phyloP scores from a whole-genome alignment of 306 rosid species.

The Alnus glutinosa region DNA sequence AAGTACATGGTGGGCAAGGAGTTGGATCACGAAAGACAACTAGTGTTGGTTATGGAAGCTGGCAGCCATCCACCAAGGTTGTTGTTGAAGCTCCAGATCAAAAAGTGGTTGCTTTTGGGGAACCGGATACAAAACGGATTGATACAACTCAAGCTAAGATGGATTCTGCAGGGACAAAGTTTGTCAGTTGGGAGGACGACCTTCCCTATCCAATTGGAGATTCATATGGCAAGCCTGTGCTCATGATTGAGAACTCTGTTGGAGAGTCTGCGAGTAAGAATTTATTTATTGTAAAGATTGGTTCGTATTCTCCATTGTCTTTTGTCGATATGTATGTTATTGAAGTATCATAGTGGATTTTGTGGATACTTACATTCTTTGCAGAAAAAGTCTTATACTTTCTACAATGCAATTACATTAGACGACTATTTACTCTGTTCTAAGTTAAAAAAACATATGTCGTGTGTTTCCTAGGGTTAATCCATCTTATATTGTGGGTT shows the following conservation, averaged over 20 bases:
- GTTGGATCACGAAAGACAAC: constrained; percentile 52
- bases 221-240: constrained; percentile 58
- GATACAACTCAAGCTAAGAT: constrained; percentile 69
- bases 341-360: not conserved
- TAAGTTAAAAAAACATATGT: not conserved
- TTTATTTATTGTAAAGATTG: constrained; percentile 11
- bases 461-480: not conserved
- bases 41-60: constrained; percentile 52
- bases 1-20: constrained; percentile 57
- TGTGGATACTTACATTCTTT: constrained; percentile 1
- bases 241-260: constrained; percentile 46
- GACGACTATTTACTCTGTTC: not conserved
- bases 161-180: constrained; percentile 62
- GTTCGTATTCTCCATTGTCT: constrained; percentile 5
- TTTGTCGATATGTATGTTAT: constrained; percentile 9
- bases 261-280: constrained; percentile 49
- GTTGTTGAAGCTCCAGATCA: constrained; percentile 83
- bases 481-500: not conserved
- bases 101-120: constrained; percentile 55
- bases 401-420: constrained; percentile 2
- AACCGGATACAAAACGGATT: constrained; percentile 87
- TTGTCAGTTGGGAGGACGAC: constrained; percentile 68
- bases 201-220: constrained; percentile 63
- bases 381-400: constrained; percentile 12
- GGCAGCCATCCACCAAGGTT: constrained; percentile 68